phyloP scores from a whole-genome alignment of 2,329 filamentous ascomycete genomes.

The Phoma herbarum region DNA sequence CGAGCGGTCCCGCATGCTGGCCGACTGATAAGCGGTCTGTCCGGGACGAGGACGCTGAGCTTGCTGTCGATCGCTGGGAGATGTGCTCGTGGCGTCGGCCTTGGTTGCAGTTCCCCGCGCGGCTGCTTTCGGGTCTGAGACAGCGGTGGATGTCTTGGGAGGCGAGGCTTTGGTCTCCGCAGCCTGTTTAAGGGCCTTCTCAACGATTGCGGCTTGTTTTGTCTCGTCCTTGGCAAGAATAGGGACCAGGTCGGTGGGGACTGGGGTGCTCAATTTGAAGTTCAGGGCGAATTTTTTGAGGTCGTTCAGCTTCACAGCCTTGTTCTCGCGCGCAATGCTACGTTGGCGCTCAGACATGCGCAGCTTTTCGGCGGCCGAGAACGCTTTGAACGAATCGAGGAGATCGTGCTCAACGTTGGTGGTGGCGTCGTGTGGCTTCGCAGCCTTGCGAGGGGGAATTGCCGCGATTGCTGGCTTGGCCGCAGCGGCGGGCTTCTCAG shows the following conservation, averaged over 20 bases:
- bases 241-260: slow-evolving; percentile 88
- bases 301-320: slow-evolving; percentile 91
- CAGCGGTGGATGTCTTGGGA: slow-evolving; percentile 54
- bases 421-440: slow-evolving; percentile 61
- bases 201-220: slow-evolving; percentile 92
- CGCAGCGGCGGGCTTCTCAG: slow-evolving; percentile 41
- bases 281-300: slow-evolving; percentile 92
- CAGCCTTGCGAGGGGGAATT: slow-evolving; percentile 48
- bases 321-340: slow-evolving; percentile 71
- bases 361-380: slow-evolving; percentile 69
- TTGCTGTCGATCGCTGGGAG: slow-evolving; percentile 57
- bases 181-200: slow-evolving; percentile 81
- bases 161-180: slow-evolving; percentile 60
- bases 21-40: slow-evolving; percentile 54
- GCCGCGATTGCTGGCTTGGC: slow-evolving; percentile 41
- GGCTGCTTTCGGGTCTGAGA: slow-evolving; percentile 44
- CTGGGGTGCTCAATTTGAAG: slow-evolving; percentile 93
- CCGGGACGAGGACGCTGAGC: slow-evolving; percentile 55
- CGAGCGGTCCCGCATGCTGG: slow-evolving; percentile 54
- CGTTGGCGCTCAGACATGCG: slow-evolving; percentile 65
- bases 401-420: slow-evolving; percentile 69
- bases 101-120: slow-evolving; percentile 49
- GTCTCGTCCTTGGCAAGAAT: slow-evolving; percentile 97
- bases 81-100: slow-evolving; percentile 41
- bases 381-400: slow-evolving; percentile 70